Conservation (phyloP, 2,329 filamentous ascomycete genomes). For the Neurospora sp. region DNA sequence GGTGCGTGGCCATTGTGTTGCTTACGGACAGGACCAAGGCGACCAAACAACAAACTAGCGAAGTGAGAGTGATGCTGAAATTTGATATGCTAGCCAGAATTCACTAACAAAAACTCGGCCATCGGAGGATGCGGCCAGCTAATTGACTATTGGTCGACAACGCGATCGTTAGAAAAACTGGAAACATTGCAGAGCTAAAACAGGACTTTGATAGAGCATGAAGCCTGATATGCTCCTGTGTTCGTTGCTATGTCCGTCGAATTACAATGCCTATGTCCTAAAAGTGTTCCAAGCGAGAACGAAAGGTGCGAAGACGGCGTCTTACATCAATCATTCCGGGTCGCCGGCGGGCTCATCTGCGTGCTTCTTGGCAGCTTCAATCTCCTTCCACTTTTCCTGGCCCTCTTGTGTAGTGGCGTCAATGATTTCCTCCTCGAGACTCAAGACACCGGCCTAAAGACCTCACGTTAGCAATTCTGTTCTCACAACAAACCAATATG, state of each 20-base stretch:
- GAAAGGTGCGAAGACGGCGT: background rate
- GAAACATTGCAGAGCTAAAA: background rate
- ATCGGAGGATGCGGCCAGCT: background rate
- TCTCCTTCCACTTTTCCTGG: constrained; percentile 63
- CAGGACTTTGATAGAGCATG: background rate
- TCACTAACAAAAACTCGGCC: background rate
- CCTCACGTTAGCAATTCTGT: constrained; percentile 18
- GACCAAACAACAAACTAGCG: background rate
- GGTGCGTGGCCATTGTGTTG: background rate
- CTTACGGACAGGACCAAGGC: background rate
- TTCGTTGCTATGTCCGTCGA: background rate
- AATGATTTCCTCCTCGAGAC: constrained; percentile 85
- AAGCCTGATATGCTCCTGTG: background rate
- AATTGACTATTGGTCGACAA: background rate
- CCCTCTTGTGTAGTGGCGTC: constrained; percentile 89
- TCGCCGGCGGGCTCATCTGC: constrained; percentile 11
- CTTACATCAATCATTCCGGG: constrained; percentile 12
- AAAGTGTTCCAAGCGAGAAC: background rate
- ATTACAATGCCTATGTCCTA: background rate
- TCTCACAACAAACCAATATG: background rate
- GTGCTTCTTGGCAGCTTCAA: constrained; percentile 38
- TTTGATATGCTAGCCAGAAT: background rate
- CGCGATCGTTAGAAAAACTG: background rate
- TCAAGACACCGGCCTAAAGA: constrained; percentile 70
- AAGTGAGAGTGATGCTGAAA: background rate